Percentiles rank a stretch among this genome's conserved stretches.
These are phyloP conservation scores for Gossypium ekmanianum DNA, from an alignment of 345 rosid species.

Conservation along the genomic window DNA sequence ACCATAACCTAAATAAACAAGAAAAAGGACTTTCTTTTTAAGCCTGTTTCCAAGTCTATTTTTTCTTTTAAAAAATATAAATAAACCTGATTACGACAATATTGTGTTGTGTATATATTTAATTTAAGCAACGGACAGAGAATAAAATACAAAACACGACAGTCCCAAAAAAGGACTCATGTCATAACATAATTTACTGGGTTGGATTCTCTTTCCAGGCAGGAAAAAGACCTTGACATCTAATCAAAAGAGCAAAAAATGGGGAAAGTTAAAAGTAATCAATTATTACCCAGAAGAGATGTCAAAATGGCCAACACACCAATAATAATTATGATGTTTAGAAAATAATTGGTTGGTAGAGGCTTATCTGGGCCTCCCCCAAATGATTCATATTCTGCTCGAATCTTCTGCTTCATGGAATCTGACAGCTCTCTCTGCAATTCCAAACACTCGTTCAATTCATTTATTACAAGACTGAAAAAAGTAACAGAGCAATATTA, in stretches of 20 bases:
- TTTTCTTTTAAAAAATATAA: too few relatives aligned
- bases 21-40: too few relatives aligned
- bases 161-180: background rate
- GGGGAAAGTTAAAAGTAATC: constrained; percentile 8
- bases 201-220: background rate
- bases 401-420: constrained; percentile 84
- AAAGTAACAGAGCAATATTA: constrained; percentile 28
- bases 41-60: too few relatives aligned
- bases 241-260: background rate
- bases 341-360: constrained; percentile 70
- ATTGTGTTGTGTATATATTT: too few relatives aligned
- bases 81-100: too few relatives aligned
- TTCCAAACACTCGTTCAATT: constrained; percentile 45
- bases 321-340: constrained; percentile 68
- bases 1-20: too few relatives aligned
- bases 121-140: too few relatives aligned
- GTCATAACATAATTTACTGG: background rate
- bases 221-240: too few relatives aligned
- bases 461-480: constrained; percentile 36
- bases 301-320: constrained; percentile 68
- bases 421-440: constrained; percentile 87
- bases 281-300: constrained; percentile 53
- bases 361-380: constrained; percentile 89
- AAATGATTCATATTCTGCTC: constrained; percentile 72
- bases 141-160: background rate